These are phyloP conservation scores for Collybia mongolica DNA, from an alignment of 768 basidiomycete genomes.

Conservation along the genomic window DNA sequence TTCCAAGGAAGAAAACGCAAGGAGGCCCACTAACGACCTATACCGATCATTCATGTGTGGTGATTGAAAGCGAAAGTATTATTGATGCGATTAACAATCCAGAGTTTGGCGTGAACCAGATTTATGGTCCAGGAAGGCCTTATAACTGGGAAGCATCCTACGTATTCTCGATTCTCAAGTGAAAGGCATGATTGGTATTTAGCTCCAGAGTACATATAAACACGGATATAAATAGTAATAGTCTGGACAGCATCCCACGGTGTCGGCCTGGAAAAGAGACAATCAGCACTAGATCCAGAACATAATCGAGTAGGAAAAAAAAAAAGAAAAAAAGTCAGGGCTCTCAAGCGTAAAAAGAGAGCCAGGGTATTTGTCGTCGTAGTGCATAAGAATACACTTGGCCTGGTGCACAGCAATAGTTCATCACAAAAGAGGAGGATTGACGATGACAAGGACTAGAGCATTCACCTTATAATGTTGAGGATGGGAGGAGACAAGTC, in stretches of 20 bases:
- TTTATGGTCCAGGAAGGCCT: slow-evolving; percentile 35
- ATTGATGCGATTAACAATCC: slow-evolving; percentile 52
- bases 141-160: slow-evolving; percentile 41
- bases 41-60: slow-evolving; percentile 38
- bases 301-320: slow-evolving; percentile 2
- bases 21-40: slow-evolving; percentile 36
- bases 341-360: slow-evolving; percentile 51
- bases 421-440: slow-evolving; percentile 33
- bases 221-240: background rate
- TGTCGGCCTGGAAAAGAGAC: background rate
- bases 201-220: background rate
- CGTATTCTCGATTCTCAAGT: slow-evolving; percentile 28
- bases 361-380: slow-evolving; percentile 48
- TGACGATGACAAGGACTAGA: slow-evolving; percentile 1
- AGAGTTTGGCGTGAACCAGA: slow-evolving; percentile 40
- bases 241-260: background rate
- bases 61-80: slow-evolving; percentile 41
- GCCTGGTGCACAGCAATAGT: slow-evolving; percentile 60
- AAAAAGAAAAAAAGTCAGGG: slow-evolving; percentile 33
- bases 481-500: no score
- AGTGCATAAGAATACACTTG: slow-evolving; percentile 39
- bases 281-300: background rate
- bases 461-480: no score
- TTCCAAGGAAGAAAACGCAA: slow-evolving; percentile 40
- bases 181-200: background rate